A percentile compares a stretch with the other conserved stretches of the same genome.
Conservation (phyloP, 768 basidiomycete species). For the Lactarius tabidus region DNA sequence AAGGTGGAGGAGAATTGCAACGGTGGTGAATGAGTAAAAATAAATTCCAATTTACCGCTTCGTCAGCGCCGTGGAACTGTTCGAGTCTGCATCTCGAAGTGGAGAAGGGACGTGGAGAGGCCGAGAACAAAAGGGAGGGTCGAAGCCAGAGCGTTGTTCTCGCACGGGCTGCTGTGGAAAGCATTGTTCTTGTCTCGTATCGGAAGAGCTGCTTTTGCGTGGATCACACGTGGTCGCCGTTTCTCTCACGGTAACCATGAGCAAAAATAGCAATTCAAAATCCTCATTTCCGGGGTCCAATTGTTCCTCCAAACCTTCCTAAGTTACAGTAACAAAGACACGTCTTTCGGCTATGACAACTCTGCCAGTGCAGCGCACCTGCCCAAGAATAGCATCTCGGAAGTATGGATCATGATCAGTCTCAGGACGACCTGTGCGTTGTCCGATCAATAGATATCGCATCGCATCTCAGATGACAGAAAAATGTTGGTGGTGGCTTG, state of each 20-base stretch:
- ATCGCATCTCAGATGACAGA: not conserved
- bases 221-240: not conserved
- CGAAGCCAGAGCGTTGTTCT: not conserved
- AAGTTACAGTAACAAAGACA: too few species aligned
- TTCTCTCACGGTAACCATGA: not conserved
- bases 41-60: constrained; percentile 35
- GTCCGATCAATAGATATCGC: not conserved
- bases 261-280: not conserved
- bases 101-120: constrained; percentile 34
- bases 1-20: not conserved
- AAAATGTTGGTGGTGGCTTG: not conserved
- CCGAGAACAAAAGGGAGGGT: not conserved
- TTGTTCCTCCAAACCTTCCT: not conserved
- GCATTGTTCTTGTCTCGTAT: not conserved
- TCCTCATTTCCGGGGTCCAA: not conserved
- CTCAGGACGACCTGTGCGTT: not conserved
- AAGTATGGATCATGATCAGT: not conserved
- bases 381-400: not conserved
- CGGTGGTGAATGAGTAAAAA: not conserved
- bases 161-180: not conserved
- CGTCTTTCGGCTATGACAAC: too few species aligned
- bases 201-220: not conserved
- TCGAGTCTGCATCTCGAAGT: constrained; percentile 38
- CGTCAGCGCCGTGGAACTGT: constrained; percentile 45
- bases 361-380: not conserved